Percentiles rank a stretch among this genome's conserved stretches.
These are phyloP conservation scores for Mycena pura DNA, from an alignment of 768 basidiomycete species.

Conservation along the genomic window DNA sequence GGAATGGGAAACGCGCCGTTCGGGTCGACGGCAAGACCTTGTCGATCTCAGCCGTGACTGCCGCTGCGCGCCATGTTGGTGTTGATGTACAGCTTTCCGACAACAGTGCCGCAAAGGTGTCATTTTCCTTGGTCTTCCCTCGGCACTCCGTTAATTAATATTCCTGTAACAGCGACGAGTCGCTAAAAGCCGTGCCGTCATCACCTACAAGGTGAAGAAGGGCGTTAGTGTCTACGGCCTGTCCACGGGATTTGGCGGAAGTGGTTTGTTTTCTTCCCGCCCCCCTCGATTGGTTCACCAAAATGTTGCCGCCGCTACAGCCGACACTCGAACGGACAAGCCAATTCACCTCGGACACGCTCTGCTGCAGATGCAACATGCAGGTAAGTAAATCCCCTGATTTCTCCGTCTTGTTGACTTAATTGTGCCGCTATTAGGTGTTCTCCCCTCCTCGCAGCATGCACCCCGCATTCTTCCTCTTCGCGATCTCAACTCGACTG, in stretches of 20 bases:
- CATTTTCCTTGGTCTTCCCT: background rate
- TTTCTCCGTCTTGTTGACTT: background rate
- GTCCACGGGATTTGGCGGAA: slow-evolving; percentile 81
- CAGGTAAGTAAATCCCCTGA: slow-evolving; percentile 43
- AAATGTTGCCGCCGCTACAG: slow-evolving; percentile 43
- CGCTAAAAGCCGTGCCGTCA: slow-evolving; percentile 67
- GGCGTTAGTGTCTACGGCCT: slow-evolving; percentile 83
- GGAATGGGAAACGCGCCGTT: slow-evolving; percentile 57
- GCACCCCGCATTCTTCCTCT: slow-evolving; percentile 63
- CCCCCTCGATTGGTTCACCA: background rate
- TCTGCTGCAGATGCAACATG: slow-evolving; percentile 77
- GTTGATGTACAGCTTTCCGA: slow-evolving; percentile 47
- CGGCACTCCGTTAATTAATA: background rate
- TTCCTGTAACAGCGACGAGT: slow-evolving; percentile 49
- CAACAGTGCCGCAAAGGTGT: slow-evolving; percentile 14
- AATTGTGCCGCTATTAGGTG: slow-evolving; percentile 19
- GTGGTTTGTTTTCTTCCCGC: slow-evolving; percentile 51
- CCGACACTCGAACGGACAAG: slow-evolving; percentile 76
- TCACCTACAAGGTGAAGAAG: slow-evolving; percentile 69
- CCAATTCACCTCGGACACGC: slow-evolving; percentile 68
- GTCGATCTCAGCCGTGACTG: slow-evolving; percentile 70
- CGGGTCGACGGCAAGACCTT: slow-evolving; percentile 69
- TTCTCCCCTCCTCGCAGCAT: slow-evolving; percentile 62
- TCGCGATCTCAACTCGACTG: slow-evolving; percentile 69
- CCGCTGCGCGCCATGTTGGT: slow-evolving; percentile 61